Evolutionary conservation across 345 rosid genomes (phyloP).

Genomic region (Murraya koenigii): DNA sequence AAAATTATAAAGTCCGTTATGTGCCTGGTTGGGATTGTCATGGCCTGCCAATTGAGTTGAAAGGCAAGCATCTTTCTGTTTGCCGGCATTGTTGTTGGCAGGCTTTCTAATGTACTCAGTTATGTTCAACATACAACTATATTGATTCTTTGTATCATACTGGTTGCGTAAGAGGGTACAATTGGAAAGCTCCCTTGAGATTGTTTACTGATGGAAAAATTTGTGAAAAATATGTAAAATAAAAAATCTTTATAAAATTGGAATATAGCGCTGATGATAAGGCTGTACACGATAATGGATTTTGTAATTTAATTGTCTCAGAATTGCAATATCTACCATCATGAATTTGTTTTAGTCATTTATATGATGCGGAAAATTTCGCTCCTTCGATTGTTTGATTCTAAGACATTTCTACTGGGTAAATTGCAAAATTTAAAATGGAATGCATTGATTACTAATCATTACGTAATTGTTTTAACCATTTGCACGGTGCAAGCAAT

Average conservation of each 20-base stretch:
- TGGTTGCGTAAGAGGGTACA: neutral
- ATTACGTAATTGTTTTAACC: neutral
- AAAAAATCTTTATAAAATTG: neutral
- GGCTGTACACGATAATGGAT: neutral
- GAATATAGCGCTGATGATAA: neutral
- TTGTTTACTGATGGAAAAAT: neutral
- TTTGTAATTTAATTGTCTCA: neutral
- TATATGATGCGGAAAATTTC: neutral
- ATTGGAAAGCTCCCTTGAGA: neutral
- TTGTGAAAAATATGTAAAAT: neutral
- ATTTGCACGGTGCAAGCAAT: neutral
- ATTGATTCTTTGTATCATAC: neutral
- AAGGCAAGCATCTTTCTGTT: constrained; percentile 57
- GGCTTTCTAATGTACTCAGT: neutral
- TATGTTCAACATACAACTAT: neutral
- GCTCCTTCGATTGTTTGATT: neutral
- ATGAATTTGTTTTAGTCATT: neutral
- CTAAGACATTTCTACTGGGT: neutral
- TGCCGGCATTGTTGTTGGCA: constrained; percentile 5
- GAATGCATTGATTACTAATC: neutral
- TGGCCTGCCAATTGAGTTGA: constrained; percentile 95
- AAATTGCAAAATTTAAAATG: neutral
- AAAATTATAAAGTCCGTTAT: constrained; percentile 76
- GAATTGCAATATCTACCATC: neutral
- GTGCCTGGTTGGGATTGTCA: constrained; percentile 99